phyloP scores from a whole-genome alignment of 208 protist species.

The Leishmania major region DNA sequence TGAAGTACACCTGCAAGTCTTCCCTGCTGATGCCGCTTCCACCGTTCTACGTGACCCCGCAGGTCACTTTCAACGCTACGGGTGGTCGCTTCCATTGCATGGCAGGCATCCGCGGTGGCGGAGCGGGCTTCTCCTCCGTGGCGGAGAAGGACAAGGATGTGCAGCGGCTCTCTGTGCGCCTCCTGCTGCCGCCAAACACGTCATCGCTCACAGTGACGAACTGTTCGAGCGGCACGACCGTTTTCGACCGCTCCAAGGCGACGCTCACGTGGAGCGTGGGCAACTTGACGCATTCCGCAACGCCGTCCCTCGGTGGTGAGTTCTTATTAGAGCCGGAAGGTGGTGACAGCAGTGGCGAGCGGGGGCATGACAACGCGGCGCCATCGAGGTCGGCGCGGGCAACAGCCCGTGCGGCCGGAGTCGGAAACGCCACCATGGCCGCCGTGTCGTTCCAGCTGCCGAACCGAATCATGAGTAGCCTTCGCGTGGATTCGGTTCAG shows the following conservation, averaged over 20 bases:
- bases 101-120: slow-evolving; percentile 59
- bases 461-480: slow-evolving; percentile 67
- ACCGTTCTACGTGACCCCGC: slow-evolving; percentile 91
- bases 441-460: slow-evolving; percentile 74
- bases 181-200: slow-evolving; percentile 68
- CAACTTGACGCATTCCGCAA: slow-evolving; percentile 49
- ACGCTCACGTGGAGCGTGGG: slow-evolving; percentile 85
- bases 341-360: not conserved
- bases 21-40: slow-evolving; percentile 31
- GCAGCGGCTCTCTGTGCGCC: slow-evolving; percentile 69
- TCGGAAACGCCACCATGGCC: slow-evolving; percentile 41
- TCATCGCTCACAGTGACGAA: slow-evolving; percentile 63
- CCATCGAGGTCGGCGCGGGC: not conserved
- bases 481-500: slow-evolving; percentile 85
- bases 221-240: slow-evolving; percentile 70
- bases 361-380: not conserved
- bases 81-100: slow-evolving; percentile 90
- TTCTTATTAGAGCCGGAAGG: slow-evolving; percentile 46
- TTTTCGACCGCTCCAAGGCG: slow-evolving; percentile 64
- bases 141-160: slow-evolving; percentile 48
- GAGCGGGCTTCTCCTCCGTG: slow-evolving; percentile 27
- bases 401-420: slow-evolving; percentile 2
- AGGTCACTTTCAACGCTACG: slow-evolving; percentile 73
- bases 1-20: slow-evolving; percentile 79
- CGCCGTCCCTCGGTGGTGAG: slow-evolving; percentile 73